Conservation (phyloP, 371 early-diverging fungal genomes). For the Choanephora cucurbitarum region DNA sequence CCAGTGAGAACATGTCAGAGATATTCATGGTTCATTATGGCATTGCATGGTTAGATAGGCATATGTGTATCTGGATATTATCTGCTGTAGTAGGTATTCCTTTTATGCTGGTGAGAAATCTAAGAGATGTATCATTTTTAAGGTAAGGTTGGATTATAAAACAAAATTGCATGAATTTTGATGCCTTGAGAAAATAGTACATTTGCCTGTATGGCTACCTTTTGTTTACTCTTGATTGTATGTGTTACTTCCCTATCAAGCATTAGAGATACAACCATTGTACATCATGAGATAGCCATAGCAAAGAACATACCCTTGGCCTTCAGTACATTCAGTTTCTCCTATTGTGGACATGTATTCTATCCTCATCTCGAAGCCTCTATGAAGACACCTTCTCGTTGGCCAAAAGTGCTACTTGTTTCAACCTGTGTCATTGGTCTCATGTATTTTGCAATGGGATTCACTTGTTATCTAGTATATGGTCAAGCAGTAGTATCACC, state of each 20-base stretch:
- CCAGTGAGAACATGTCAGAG: constrained; percentile 64
- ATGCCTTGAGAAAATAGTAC: constrained; percentile 70
- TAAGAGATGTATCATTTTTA: constrained; percentile 61
- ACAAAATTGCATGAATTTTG: constrained; percentile 14
- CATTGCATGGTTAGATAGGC: constrained; percentile 26
- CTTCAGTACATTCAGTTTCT: constrained; percentile 70
- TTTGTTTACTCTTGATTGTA: constrained; percentile 45
- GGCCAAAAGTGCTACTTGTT: constrained; percentile 67
- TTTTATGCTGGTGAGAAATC: constrained; percentile 54
- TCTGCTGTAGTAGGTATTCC: constrained; percentile 51
- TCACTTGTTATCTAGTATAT: constrained; percentile 78
- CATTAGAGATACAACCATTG: constrained; percentile 12
- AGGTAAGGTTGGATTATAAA: constrained; percentile 27
- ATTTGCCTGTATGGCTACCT: constrained; percentile 57
- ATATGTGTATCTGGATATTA: constrained; percentile 67
- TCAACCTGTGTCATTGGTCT: constrained; percentile 68
- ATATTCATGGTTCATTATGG: constrained; percentile 33
- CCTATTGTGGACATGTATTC: constrained; percentile 79
- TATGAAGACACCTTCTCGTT: constrained; percentile 75
- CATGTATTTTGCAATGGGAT: constrained; percentile 75
- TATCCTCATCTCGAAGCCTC: constrained; percentile 83
- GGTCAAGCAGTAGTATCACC: constrained; percentile 71
- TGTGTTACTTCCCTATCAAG: constrained; percentile 52
- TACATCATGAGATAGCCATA: constrained; percentile 46
- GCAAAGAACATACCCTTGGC: constrained; percentile 57